Percentiles rank a stretch among this genome's conserved stretches.
phyloP scores from a whole-genome alignment of 2,329 filamentous ascomycete genomes.

The Sporothrix inflata region DNA sequence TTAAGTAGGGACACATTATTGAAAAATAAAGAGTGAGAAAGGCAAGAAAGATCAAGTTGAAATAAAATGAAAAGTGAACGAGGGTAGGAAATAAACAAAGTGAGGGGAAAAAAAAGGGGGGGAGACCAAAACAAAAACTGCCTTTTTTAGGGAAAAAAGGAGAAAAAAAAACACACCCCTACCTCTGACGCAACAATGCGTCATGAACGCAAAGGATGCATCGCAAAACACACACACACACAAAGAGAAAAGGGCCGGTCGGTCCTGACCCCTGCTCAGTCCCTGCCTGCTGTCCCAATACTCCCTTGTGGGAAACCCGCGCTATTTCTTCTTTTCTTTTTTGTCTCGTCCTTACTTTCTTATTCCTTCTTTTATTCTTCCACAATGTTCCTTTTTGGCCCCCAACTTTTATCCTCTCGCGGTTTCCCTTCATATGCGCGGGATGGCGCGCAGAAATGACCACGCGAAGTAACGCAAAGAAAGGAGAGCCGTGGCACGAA shows the following conservation, averaged over 20 bases:
- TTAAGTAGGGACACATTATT: background rate
- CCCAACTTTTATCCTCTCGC: background rate
- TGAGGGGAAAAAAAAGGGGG: background rate
- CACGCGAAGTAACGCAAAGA: background rate
- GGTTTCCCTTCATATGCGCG: background rate
- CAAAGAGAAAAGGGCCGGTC: conserved; percentile 14
- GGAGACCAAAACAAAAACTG: too few relatives aligned
- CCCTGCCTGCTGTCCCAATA: background rate
- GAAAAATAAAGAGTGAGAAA: background rate
- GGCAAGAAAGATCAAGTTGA: background rate
- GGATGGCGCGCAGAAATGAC: background rate
- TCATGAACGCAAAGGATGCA: background rate
- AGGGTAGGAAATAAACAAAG: background rate
- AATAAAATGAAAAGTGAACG: background rate
- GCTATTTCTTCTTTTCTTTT: background rate
- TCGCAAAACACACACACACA: background rate
- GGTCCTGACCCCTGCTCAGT: conserved; percentile 16
- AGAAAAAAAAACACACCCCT: background rate
- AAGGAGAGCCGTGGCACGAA: too few relatives aligned
- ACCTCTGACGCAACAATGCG: conserved; percentile 18
- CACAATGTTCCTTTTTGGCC: background rate
- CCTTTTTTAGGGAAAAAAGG: too few relatives aligned
- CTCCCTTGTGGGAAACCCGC: background rate
- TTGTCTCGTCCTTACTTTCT: background rate
- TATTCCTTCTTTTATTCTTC: conserved; percentile 11